phyloP scores from a whole-genome alignment of 2,329 filamentous ascomycete genomes.

The Biscogniauxia sp. region DNA sequence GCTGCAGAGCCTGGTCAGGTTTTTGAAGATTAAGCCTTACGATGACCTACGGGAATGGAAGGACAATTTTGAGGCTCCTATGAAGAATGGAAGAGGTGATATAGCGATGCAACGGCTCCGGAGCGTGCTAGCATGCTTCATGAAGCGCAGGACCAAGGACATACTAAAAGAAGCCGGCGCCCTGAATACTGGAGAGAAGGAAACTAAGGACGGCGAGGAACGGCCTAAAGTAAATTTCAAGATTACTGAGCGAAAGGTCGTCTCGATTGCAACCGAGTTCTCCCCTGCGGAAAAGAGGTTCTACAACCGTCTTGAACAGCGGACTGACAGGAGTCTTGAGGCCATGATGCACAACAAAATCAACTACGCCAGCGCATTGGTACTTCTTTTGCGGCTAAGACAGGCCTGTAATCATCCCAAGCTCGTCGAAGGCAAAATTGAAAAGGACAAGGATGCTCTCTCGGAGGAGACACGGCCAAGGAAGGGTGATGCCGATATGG shows the following conservation, averaged over 20 bases:
- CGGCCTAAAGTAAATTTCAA: slow-evolving; percentile 68
- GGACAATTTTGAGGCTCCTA: slow-evolving; percentile 81
- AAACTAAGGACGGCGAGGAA: slow-evolving; percentile 43
- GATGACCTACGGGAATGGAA: slow-evolving; percentile 86
- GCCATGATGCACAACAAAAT: slow-evolving; percentile 82
- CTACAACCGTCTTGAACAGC: slow-evolving; percentile 78
- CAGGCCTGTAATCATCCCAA: slow-evolving; percentile 95
- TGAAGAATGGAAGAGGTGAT: slow-evolving; percentile 87
- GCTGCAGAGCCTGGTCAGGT: slow-evolving; percentile 88
- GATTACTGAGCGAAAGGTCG: slow-evolving; percentile 86
- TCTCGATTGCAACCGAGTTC: slow-evolving; percentile 76
- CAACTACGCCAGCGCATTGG: slow-evolving; percentile 91
- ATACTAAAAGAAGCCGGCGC: slow-evolving; percentile 88
- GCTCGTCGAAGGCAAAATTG: slow-evolving; percentile 79
- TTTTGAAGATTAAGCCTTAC: slow-evolving; percentile 88
- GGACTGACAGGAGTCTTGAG: slow-evolving; percentile 83
- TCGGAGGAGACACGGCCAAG: slow-evolving; percentile 58
- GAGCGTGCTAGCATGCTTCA: slow-evolving; percentile 83
- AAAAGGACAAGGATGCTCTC: slow-evolving; percentile 83
- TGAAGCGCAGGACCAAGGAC: slow-evolving; percentile 98
- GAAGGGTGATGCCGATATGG: slow-evolving; percentile 63
- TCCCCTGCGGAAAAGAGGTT: slow-evolving; percentile 78
- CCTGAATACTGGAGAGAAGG: slow-evolving; percentile 72
- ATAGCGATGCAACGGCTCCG: slow-evolving; percentile 86
- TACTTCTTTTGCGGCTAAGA: slow-evolving; percentile 82